Evolutionary conservation across 2,329 filamentous ascomycete species (phyloP), one percentile per base, ranked within the genome.

Genomic region (Trichoderma atroviride): DNA sequence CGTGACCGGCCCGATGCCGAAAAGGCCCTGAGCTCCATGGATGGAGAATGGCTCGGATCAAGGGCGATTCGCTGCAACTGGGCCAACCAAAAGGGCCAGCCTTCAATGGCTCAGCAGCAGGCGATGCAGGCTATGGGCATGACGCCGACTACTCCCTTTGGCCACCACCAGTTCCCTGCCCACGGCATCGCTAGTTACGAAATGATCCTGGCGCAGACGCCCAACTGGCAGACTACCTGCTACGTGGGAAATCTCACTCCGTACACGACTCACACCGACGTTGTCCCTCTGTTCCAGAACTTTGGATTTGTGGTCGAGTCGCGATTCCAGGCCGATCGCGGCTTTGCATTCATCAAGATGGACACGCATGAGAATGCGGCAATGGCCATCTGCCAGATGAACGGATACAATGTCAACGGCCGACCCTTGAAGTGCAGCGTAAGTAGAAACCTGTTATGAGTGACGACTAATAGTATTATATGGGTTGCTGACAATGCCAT

Each of bases 61-160:
- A 92, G 96, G 73, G 96, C 96, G 52, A 99, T 99, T 78, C 94
- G 96, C 75, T 98, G 95, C 88, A 99, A 99, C 86, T 99, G 96
- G 96, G 96, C 96, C 71, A 99, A 99, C 84, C 96, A 99, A 79
- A 99, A 99, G 86, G 96, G 96, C n/a, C 96, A 99, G 78, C 96
- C 96, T 69, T 98, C 96, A 2, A 97, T 98, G 81, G 94, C 94
- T 60, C 95, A 99, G 83, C 96, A 98, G 83, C 93, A 97, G 81
- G 93, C 94, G 47, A 96, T 99, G 93, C 91, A 91, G 72, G 92
- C 94, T 70, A 97, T 98, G 93, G 96, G 96, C 78, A 94, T 99
- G 91, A 97, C 95, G 31, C 96, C 96, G 5, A 97, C 95, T 35
- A 97, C 94, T 58, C 94, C 95, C 14, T 99, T 94, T 77, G 96